Conservation (phyloP, 2,329 filamentous ascomycete genomes). For the Exophiala sideris region DNA sequence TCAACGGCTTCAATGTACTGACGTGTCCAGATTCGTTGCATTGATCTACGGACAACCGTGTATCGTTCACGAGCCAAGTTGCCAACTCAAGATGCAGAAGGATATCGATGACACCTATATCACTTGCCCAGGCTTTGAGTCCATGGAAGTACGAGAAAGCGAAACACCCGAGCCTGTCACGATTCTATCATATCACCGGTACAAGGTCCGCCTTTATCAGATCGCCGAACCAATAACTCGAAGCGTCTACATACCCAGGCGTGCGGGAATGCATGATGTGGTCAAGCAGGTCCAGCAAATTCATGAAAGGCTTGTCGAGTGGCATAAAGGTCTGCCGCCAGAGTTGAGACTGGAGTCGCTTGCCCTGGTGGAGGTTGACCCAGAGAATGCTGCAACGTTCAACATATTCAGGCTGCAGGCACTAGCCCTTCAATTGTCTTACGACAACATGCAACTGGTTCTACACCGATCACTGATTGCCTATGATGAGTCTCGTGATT, state of each 20-base stretch:
- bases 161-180: conserved; percentile 17
- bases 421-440: conserved; percentile 41
- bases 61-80: not conserved
- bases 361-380: not conserved
- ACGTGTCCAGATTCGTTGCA: not conserved
- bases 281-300: conserved; percentile 5
- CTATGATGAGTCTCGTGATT: not conserved
- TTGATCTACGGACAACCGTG: not conserved
- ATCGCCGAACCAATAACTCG: conserved; percentile 18
- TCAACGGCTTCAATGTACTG: not conserved
- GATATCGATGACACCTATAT: conserved; percentile 18
- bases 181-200: conserved; percentile 23
- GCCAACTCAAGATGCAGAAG: not conserved
- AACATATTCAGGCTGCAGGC: conserved; percentile 33
- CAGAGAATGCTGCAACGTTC: not conserved
- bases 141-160: conserved; percentile 11
- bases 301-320: conserved; percentile 1
- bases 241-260: conserved; percentile 15
- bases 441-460: conserved; percentile 43
- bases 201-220: conserved; percentile 20
- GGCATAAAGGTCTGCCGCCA: conserved; percentile 8
- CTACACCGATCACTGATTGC: conserved; percentile 41
- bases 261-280: conserved; percentile 1
- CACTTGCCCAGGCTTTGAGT: conserved; percentile 16
- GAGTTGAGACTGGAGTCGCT: conserved; percentile 9